Evolutionary conservation across 2,329 filamentous ascomycete genomes (phyloP).

Genomic region (Nigrospora osmanthi): DNA sequence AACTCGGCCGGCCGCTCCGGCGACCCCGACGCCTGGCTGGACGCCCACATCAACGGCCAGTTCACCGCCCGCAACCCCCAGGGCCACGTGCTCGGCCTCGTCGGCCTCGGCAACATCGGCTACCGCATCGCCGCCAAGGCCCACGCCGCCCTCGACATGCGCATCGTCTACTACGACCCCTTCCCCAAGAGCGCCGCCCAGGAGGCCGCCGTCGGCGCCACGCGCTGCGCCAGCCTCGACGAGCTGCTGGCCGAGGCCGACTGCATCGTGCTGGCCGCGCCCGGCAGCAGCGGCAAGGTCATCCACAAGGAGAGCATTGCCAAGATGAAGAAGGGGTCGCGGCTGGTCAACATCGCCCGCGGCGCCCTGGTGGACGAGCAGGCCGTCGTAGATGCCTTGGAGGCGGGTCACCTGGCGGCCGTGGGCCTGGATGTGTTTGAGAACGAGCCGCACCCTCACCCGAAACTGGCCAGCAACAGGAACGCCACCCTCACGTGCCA

Average conservation of each 20-base stretch:
- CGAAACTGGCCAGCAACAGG: conserved; percentile 19
- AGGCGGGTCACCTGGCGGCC: conserved; percentile 32
- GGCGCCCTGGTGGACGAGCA: conserved; percentile 44
- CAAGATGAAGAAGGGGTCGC: conserved; percentile 40
- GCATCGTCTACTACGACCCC: conserved; percentile 45
- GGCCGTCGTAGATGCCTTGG: conserved; percentile 36
- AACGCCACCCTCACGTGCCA: conserved; percentile 40
- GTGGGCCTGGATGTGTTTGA: conserved; percentile 46
- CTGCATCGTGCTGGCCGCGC: conserved; percentile 43
- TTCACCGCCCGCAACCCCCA: conserved; percentile 46
- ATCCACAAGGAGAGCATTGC: conserved; percentile 30
- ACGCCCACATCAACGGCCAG: conserved; percentile 46
- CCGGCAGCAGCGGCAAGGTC: conserved; percentile 30
- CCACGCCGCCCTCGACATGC: conserved; percentile 45
- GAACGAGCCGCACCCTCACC: conserved; percentile 37
- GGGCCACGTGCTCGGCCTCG: conserved; percentile 44
- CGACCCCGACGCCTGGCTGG: conserved; percentile 22
- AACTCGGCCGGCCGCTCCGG: conserved; percentile 39
- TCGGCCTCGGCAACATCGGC: conserved; percentile 52
- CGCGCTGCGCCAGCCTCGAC: conserved; percentile 32
- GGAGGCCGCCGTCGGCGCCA: conserved; percentile 33
- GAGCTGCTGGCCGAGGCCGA: conserved; percentile 37
- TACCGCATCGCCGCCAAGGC: conserved; percentile 48
- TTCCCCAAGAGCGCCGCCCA: conserved; percentile 26
- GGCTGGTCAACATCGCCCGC: conserved; percentile 44